Evolutionary conservation across 1,284 basidiomycete genomes (phyloP).

Genomic region (Papiliotrema terrestris): DNA sequence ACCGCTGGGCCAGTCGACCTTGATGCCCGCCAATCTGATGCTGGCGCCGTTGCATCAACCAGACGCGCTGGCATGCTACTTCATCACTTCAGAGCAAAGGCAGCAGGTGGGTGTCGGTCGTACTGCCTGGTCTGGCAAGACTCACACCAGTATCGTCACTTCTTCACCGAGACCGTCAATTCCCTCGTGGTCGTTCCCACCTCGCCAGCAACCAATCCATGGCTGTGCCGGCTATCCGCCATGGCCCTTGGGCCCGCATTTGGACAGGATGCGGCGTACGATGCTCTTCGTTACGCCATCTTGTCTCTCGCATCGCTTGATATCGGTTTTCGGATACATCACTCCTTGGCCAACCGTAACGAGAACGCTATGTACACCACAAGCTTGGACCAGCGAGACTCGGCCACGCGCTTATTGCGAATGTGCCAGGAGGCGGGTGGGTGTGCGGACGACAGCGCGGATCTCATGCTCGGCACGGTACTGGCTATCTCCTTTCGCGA

Average conservation of each 20-base stretch:
- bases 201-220: constrained; percentile 15
- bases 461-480: constrained; percentile 15
- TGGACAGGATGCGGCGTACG: constrained; percentile 16
- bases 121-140: not conserved
- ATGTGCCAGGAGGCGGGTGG: not conserved
- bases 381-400: constrained; percentile 11
- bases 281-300: constrained; percentile 18
- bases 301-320: constrained; percentile 23
- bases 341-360: not conserved
- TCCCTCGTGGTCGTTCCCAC: constrained; percentile 18
- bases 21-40: not conserved
- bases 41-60: constrained; percentile 3
- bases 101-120: constrained; percentile 11
- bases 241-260: constrained; percentile 14
- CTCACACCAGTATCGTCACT: constrained; percentile 16
- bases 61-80: constrained; percentile 14
- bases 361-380: constrained; percentile 20
- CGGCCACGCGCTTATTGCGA: constrained; percentile 9
- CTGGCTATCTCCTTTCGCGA: constrained; percentile 18
- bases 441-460: not conserved
- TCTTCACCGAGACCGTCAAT: constrained; percentile 16
- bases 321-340: constrained; percentile 16
- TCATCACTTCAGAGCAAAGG: constrained; percentile 20
- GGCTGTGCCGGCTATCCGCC: constrained; percentile 12
- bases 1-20: not conserved